phyloP scores from a whole-genome alignment of 2,329 filamentous ascomycete species.

The Aureobasidium sp. region DNA sequence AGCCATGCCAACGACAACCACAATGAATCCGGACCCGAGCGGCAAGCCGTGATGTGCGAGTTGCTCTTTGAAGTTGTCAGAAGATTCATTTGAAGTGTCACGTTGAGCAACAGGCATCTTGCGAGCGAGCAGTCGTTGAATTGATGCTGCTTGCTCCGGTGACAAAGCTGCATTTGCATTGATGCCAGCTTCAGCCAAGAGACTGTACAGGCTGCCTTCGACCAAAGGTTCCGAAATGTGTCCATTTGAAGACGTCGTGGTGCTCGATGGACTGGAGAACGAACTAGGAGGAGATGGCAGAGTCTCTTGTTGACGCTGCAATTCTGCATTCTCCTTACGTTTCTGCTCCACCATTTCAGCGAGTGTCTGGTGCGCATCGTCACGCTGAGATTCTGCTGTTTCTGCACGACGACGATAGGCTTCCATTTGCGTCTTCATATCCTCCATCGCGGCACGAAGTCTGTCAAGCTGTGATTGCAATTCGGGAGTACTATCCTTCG shows the following conservation, averaged over 20 bases:
- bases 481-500: constrained; percentile 27
- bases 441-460: constrained; percentile 73
- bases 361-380: constrained; percentile 64
- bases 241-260: neutral
- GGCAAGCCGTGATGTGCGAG: constrained; percentile 8
- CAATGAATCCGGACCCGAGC: constrained; percentile 6
- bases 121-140: neutral
- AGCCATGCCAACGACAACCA: constrained; percentile 11
- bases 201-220: constrained; percentile 5
- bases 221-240: neutral
- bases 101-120: neutral
- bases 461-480: constrained; percentile 67
- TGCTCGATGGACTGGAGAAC: neutral
- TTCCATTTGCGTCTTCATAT: constrained; percentile 73
- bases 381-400: constrained; percentile 67
- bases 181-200: constrained; percentile 8
- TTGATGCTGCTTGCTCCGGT: constrained; percentile 11
- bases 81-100: neutral
- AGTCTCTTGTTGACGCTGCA: neutral
- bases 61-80: constrained; percentile 6
- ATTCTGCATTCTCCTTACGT: constrained; percentile 34
- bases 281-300: neutral
- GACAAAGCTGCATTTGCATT: constrained; percentile 2
- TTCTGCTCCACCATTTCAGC: constrained; percentile 85
- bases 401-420: constrained; percentile 71